Conservation (phyloP, 768 basidiomycete genomes). For the Lactifluus subvellereus region DNA sequence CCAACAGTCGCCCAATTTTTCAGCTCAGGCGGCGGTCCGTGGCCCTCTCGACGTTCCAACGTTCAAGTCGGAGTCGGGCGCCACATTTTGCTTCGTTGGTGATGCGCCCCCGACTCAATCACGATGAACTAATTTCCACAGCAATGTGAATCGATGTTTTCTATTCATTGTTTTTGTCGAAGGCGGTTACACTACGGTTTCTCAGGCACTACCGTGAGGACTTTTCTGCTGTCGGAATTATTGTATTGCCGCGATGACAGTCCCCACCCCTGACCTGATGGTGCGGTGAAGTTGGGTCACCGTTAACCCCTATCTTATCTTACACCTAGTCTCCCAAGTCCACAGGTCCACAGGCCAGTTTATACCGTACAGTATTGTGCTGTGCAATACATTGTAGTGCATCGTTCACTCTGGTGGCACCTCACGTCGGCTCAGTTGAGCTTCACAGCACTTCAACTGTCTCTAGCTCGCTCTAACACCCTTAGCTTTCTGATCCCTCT, state of each 20-base stretch:
- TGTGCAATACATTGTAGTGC: not conserved
- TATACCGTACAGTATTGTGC: no score
- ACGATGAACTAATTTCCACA: not conserved
- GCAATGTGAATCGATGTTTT: not conserved
- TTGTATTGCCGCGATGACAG: not conserved
- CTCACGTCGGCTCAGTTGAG: not conserved
- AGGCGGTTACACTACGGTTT: not conserved
- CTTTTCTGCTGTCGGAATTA: not conserved
- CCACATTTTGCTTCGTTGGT: not conserved
- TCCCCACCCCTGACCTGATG: not conserved
- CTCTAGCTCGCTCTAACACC: not conserved
- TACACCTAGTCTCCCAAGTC: not conserved
- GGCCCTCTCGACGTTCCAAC: not conserved
- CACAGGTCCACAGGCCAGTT: not conserved
- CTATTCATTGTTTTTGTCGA: not conserved
- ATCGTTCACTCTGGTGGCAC: not conserved
- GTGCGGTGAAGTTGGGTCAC: not conserved
- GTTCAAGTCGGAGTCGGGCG: not conserved
- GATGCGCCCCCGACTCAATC: not conserved
- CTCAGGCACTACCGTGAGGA: conserved; percentile 6
- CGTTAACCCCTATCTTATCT: not conserved
- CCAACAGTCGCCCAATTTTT: not conserved
- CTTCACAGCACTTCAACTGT: not conserved
- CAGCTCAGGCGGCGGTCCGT: not conserved
- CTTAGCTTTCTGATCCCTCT: not conserved